These are phyloP conservation scores for Choiromyces venosus DNA, from an alignment of 495 filamentous ascomycete species.

Conservation along the genomic window DNA sequence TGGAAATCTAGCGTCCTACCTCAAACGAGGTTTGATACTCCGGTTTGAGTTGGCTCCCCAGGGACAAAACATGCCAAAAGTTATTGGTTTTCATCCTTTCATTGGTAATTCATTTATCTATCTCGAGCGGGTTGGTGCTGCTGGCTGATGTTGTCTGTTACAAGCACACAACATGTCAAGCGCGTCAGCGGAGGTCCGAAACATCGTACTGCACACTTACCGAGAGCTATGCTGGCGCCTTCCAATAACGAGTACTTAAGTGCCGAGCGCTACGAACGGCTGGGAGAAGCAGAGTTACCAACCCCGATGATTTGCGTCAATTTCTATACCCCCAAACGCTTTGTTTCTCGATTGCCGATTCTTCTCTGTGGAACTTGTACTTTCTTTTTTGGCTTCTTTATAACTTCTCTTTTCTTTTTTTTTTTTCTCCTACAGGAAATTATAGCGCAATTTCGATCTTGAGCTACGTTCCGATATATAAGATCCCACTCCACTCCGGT, in stretches of 20 bases:
- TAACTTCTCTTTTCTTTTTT: background rate
- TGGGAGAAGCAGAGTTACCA: background rate
- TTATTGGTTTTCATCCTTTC: background rate
- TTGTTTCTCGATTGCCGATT: background rate
- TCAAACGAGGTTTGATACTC: background rate
- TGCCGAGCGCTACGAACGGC: background rate
- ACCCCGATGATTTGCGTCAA: background rate
- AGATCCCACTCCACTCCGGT: background rate
- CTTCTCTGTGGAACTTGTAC: background rate
- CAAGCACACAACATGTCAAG: background rate
- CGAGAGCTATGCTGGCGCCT: background rate
- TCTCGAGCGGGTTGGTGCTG: background rate
- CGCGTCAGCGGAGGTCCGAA: background rate
- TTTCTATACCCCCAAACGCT: background rate
- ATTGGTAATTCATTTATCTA: background rate
- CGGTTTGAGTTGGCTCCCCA: background rate
- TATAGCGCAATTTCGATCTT: constrained; percentile 1
- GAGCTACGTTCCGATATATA: background rate
- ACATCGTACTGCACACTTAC: background rate
- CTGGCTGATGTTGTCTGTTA: background rate
- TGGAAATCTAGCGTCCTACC: background rate
- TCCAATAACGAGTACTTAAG: background rate
- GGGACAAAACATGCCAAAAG: background rate
- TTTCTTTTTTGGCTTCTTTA: background rate
- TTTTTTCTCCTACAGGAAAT: background rate